Conservation (phyloP, 2,329 filamentous ascomycete species). For the Scedosporium dehoogii region DNA sequence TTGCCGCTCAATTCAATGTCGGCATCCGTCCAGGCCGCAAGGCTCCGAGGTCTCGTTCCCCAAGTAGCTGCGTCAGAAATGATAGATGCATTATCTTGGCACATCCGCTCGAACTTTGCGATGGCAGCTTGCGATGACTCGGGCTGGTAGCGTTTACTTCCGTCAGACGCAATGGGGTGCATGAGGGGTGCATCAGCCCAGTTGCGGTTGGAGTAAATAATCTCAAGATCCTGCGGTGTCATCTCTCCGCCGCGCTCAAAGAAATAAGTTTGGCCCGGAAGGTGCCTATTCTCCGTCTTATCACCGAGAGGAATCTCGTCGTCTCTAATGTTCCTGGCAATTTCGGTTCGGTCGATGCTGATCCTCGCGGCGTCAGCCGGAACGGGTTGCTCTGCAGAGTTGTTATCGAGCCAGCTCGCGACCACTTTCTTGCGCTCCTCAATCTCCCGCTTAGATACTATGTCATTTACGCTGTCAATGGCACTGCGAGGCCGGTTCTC, state of each 20-base stretch:
- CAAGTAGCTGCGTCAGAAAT: conserved; percentile 57
- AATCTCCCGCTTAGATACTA: conserved; percentile 28
- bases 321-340: conserved; percentile 24
- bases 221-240: conserved; percentile 35
- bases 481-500: conserved; percentile 31
- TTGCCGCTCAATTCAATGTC: conserved; percentile 47
- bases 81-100: conserved; percentile 46
- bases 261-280: conserved; percentile 41
- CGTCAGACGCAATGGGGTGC: conserved; percentile 29
- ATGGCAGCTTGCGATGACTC: conserved; percentile 44
- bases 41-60: conserved; percentile 57
- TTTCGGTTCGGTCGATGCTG: conserved; percentile 12
- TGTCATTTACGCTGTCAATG: conserved; percentile 38
- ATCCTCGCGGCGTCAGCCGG: conserved; percentile 14
- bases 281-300: conserved; percentile 38
- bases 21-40: conserved; percentile 48
- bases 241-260: conserved; percentile 30
- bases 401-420: conserved; percentile 36
- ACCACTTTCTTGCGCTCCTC: conserved; percentile 40
- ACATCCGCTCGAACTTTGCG: conserved; percentile 38
- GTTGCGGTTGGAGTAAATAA: conserved; percentile 36
- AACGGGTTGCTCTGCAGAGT: conserved; percentile 14
- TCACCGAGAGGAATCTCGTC: conserved; percentile 34
- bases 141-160: conserved; percentile 30
- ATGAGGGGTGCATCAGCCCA: conserved; percentile 41